Evolutionary conservation across 768 basidiomycete genomes (phyloP).

Genomic region (Boletellus emodensis): DNA sequence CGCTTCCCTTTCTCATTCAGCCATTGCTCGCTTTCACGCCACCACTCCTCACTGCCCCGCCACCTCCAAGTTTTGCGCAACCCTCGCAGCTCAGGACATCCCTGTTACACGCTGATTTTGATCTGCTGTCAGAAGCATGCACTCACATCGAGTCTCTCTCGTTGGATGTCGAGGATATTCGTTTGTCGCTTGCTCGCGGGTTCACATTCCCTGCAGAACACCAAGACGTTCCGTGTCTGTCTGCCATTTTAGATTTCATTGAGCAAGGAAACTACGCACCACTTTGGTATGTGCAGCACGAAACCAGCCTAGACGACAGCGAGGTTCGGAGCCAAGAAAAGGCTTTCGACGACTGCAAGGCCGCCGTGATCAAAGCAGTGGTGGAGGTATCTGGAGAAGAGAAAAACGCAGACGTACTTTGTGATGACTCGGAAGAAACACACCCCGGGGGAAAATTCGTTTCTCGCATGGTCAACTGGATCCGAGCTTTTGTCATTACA

Average conservation of each 20-base stretch:
- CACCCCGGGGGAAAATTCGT: constrained; percentile 71
- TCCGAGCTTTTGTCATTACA: constrained; percentile 51
- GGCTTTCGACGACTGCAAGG: constrained; percentile 77
- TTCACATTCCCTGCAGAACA: constrained; percentile 56
- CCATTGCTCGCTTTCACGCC: constrained; percentile 60
- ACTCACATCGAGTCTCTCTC: constrained; percentile 73
- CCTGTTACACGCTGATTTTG: constrained; percentile 64
- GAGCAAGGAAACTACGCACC: constrained; percentile 67
- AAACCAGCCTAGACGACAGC: constrained; percentile 31
- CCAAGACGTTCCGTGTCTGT: constrained; percentile 53
- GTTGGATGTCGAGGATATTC: constrained; percentile 74
- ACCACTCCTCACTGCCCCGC: constrained; percentile 39
- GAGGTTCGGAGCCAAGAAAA: constrained; percentile 64
- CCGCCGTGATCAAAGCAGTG: constrained; percentile 78
- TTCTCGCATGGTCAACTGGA: constrained; percentile 70
- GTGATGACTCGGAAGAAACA: constrained; percentile 56
- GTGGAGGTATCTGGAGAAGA: constrained; percentile 85
- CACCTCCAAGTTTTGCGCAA: constrained; percentile 36
- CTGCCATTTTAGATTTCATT: constrained; percentile 66
- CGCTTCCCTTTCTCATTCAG: constrained; percentile 58
- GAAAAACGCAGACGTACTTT: constrained; percentile 71
- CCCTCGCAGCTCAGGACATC: constrained; percentile 39
- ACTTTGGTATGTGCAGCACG: constrained; percentile 50
- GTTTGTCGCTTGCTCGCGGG: constrained; percentile 66
- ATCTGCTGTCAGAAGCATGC: constrained; percentile 69